Evolutionary conservation across 208 protist species (phyloP).

Genomic region (Leishmania tropica): DNA sequence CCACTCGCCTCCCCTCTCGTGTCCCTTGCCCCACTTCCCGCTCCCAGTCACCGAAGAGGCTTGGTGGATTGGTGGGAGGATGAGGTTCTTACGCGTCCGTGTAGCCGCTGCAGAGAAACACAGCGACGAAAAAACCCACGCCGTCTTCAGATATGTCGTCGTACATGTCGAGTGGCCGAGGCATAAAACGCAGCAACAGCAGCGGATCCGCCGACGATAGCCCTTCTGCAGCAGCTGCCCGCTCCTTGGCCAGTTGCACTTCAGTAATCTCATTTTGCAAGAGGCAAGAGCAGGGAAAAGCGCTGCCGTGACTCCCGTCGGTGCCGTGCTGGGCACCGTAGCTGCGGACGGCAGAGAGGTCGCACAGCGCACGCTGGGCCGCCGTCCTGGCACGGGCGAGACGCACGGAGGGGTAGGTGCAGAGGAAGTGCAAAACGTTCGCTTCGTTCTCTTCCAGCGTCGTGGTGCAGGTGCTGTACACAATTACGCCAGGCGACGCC

Average conservation of each 20-base stretch:
- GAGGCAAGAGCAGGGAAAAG: constrained; percentile 5
- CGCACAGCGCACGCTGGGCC: constrained; percentile 37
- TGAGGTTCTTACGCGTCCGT: constrained; percentile 1
- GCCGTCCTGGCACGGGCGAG: constrained; percentile 45
- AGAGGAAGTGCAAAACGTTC: constrained; percentile 62
- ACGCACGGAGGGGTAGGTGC: constrained; percentile 39
- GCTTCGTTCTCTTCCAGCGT: constrained; percentile 84
- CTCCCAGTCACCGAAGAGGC: neutral
- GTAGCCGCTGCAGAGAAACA: constrained; percentile 38
- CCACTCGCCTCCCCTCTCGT: neutral
- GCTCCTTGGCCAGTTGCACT: constrained; percentile 34
- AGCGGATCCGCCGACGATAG: constrained; percentile 19
- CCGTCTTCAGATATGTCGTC: constrained; percentile 33
- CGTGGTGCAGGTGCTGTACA: constrained; percentile 78
- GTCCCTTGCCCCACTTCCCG: neutral
- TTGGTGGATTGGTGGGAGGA: neutral
- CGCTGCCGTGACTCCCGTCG: constrained; percentile 11
- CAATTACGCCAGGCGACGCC: constrained; percentile 33
- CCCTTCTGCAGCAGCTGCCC: neutral
- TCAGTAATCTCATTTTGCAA: constrained; percentile 31
- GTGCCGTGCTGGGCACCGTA: neutral
- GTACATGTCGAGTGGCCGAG: constrained; percentile 12
- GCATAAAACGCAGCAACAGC: constrained; percentile 64
- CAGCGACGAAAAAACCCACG: constrained; percentile 70
- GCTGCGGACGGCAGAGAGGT: constrained; percentile 10